Base-by-base conservation (phyloP, 352 stramenopile genomes). In the Phytophthora pini region DNA sequence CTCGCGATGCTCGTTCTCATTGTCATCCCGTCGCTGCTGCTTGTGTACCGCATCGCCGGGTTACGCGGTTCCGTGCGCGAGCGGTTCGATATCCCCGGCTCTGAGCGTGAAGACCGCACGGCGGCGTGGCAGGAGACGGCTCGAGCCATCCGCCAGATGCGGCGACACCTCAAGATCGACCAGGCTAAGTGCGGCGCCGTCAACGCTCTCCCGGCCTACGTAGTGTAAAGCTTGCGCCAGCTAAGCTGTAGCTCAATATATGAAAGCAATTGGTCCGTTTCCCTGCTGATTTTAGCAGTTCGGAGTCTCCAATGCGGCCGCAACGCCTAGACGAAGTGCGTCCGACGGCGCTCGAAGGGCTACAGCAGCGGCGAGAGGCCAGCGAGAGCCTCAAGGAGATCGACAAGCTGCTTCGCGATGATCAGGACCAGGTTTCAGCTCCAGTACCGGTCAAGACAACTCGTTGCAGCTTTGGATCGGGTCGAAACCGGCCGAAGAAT, bases 131-230 rank as follows among this genome's bases (percentile, higher is more conserved):
- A 76, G 55, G 71, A 79, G 56, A 68, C 64, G 26, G 62, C 52
- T 50, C 59, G 72, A 2, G 65, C 57, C 24, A 72, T 80, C 45
- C 65, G 61, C 11, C 72, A 80, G 58, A 80, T 80, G 68, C 60
- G 54, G 20, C 56, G 65, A 32, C 72, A 80, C 54, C 53, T 80
- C 15, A 64, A 76, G 57, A 76, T 77, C 59, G 65, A 80, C 31
- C 26, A 56, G 13, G 54, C 46, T 4, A 50, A 58, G 34, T 61
- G 44, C 24, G 58, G 58, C 34, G 43, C 60, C 17, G 68, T 77
- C 44, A 57, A 44, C 24, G 65, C 68, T 20, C 61, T 80, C 39
- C 63, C 68, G 9, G 63, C 72, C 26, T 79, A 77, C 43, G 59
- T 57, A 32, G 70, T 75, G n/a, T 78, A 65, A 48, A 20, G 5